phyloP scores from a whole-genome alignment of 345 rosid genomes.

The Rhizophora mangle region DNA sequence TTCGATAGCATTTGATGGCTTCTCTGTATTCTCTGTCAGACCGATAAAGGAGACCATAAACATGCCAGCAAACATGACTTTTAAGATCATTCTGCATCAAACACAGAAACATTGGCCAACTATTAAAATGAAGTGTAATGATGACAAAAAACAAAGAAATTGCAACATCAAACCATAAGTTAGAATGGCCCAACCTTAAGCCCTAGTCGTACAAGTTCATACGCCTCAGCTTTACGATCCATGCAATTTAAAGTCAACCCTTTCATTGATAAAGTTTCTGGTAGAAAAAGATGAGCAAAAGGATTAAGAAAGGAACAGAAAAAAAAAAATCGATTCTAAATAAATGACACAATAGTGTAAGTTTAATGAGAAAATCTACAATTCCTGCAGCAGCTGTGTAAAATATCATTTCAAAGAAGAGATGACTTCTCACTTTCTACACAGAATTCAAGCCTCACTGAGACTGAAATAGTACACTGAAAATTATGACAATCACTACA shows the following conservation, averaged over 20 bases:
- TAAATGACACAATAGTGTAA: not conserved
- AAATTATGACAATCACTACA: not conserved
- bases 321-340: not conserved
- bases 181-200: conserved; percentile 59
- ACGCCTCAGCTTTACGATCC: conserved; percentile 98
- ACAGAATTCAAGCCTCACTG: not conserved
- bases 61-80: conserved; percentile 99
- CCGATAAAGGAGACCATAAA: conserved; percentile 93
- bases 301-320: not conserved
- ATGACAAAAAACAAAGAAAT: not conserved
- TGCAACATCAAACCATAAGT: not conserved
- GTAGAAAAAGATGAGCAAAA: conserved; percentile 3
- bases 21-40: conserved; percentile 99
- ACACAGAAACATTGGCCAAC: conserved; percentile 17
- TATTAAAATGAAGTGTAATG: not conserved
- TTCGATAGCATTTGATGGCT: conserved; percentile 97
- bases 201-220: conserved; percentile 93
- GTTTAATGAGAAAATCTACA: too few species aligned
- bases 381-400: not conserved
- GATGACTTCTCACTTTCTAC: not conserved
- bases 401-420: not conserved
- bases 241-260: conserved; percentile 96
- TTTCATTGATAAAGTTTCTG: conserved; percentile 99
- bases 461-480: not conserved
- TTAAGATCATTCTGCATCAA: conserved; percentile 88